These are phyloP conservation scores for maize (Zea mays) DNA, from an alignment of 176 grass and related monocot genomes.

Conservation along the genomic window Zm-B73-REFERENCE-NAM-5.0 NC_050099.1:150567001-150567500, in stretches of 20 bases:
- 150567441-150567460: conserved; percentile 56
- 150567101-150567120: not conserved
- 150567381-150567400: not conserved
- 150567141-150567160: not conserved
- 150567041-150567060: too few relatives aligned
- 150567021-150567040: too few relatives aligned
- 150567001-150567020: too few relatives aligned
- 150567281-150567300: not conserved
- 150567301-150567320: conserved; percentile 8
- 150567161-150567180: not conserved
- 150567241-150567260: not conserved
- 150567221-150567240: not conserved
- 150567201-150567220: not conserved
- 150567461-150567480: conserved; percentile 97
- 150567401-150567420: conserved; percentile 13
- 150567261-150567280: not conserved
- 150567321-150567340: not conserved
- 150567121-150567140: too few relatives aligned
- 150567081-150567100: not conserved
- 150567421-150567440: not conserved
- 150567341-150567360: not conserved
- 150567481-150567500: conserved; percentile 83
- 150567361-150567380: not conserved
- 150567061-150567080: too few relatives aligned
- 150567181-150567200: not conserved